These are phyloP conservation scores for Oenanthe javanica DNA, from an alignment of 140 eudicot species.

Conservation along the genomic window DNA sequence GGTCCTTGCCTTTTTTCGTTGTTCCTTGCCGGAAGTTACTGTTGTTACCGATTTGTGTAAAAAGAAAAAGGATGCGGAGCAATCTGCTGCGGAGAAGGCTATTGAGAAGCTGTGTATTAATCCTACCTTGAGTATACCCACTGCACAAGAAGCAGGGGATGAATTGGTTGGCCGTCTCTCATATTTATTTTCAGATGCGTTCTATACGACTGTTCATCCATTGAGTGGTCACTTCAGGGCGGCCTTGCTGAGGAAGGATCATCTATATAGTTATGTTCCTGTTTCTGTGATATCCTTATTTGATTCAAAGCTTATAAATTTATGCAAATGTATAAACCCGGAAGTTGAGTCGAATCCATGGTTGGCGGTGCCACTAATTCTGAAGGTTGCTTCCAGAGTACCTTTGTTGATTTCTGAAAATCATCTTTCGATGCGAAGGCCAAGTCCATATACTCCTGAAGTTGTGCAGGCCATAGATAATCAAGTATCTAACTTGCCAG, in stretches of 20 bases:
- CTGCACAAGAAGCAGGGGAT: conserved; percentile 62
- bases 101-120: conserved; percentile 59
- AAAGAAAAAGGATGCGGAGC: conserved; percentile 87
- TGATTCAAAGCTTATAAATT: conserved; percentile 60
- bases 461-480: no score
- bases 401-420: no score
- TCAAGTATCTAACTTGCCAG: no score
- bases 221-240: no score
- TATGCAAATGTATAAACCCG: conserved; percentile 68
- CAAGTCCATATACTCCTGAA: no score
- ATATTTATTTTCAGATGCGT: conserved; percentile 67
- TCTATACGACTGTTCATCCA: conserved; percentile 58
- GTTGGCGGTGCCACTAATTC: no score
- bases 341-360: conserved; percentile 42
- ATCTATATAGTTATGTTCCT: conserved; percentile 55
- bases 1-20: conserved; percentile 69
- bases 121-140: conserved; percentile 31
- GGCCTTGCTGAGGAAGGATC: conserved; percentile 62
- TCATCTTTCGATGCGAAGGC: no score
- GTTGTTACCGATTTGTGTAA: conserved; percentile 56
- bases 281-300: conserved; percentile 40
- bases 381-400: no score
- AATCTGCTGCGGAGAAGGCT: conserved; percentile 87
- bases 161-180: conserved; percentile 67
- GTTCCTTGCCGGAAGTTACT: conserved; percentile 65